These are phyloP conservation scores for Coemansia sp. DNA, from an alignment of 192 early-diverging fungal species.

Conservation along the genomic window DNA sequence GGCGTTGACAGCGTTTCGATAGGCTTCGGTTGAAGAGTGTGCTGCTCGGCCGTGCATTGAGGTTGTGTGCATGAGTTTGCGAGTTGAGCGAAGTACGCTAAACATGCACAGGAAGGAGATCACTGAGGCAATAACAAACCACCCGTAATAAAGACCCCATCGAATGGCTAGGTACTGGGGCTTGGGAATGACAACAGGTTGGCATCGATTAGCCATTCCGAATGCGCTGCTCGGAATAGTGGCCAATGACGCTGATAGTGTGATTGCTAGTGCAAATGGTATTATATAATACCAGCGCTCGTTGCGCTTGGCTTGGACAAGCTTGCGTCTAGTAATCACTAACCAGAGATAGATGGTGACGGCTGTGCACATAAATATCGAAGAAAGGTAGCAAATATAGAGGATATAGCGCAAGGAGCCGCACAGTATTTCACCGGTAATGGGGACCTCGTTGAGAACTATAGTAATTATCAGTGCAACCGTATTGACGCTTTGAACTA, in stretches of 20 bases:
- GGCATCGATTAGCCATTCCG: conserved; percentile 24
- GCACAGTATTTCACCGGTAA: conserved; percentile 26
- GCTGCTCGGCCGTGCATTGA: not conserved
- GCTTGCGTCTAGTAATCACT: conserved; percentile 45
- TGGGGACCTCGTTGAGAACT: conserved; percentile 22
- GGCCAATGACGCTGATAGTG: conserved; percentile 27
- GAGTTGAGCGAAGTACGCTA: conserved; percentile 35
- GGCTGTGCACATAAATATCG: conserved; percentile 50
- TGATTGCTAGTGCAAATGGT: conserved; percentile 29
- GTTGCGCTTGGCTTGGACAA: conserved; percentile 30
- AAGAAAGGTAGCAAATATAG: conserved; percentile 47
- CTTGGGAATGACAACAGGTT: conserved; percentile 15
- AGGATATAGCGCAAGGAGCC: conserved; percentile 42
- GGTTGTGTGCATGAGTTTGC: conserved; percentile 37
- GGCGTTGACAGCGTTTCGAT: conserved; percentile 45
- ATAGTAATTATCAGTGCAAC: conserved; percentile 39
- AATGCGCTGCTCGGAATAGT: conserved; percentile 41
- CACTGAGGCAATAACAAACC: conserved; percentile 42
- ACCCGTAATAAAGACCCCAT: conserved; percentile 49
- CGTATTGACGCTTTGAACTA: conserved; percentile 42
- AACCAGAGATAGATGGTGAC: conserved; percentile 49
- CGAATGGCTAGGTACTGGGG: conserved; percentile 31
- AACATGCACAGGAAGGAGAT: conserved; percentile 48
- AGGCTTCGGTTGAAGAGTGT: conserved; percentile 35
- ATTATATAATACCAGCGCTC: conserved; percentile 55